These are phyloP conservation scores for Warburgia ugandensis DNA, from an alignment of 164 flowering plant genomes.

Conservation along the genomic window DNA sequence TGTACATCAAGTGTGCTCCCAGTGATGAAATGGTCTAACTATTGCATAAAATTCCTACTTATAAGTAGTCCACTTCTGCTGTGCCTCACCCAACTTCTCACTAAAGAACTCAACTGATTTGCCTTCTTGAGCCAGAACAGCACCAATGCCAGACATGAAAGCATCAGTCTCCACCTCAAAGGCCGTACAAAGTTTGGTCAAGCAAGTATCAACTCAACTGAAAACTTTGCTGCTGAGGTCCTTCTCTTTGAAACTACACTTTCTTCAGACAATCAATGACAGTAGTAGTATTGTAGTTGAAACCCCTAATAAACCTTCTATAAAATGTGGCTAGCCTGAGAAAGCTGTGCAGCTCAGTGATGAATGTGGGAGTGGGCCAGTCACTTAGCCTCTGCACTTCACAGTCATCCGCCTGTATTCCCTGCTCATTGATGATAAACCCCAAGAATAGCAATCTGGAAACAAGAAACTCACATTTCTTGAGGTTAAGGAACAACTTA, in stretches of 20 bases:
- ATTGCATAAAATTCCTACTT: constrained; percentile 1
- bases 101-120: not conserved
- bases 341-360: too few relatives aligned
- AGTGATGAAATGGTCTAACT: not conserved
- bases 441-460: too few relatives aligned
- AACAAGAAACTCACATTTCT: not conserved
- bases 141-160: not conserved
- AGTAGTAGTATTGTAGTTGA: too few relatives aligned
- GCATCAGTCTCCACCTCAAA: not conserved
- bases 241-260: not conserved
- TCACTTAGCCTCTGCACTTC: too few relatives aligned
- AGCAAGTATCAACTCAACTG: not conserved
- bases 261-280: not conserved
- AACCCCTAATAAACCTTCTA: too few relatives aligned
- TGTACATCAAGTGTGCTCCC: constrained; percentile 2
- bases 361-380: too few relatives aligned
- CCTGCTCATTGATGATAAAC: too few relatives aligned
- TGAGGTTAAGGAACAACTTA: not conserved
- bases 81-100: not conserved
- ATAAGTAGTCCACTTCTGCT: not conserved
- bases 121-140: not conserved
- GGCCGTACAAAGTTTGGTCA: not conserved
- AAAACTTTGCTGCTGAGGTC: not conserved
- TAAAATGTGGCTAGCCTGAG: too few relatives aligned
- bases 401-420: too few relatives aligned